Evolutionary conservation across 1,284 basidiomycete species (phyloP).

Genomic region (Puccinia hordei): DNA sequence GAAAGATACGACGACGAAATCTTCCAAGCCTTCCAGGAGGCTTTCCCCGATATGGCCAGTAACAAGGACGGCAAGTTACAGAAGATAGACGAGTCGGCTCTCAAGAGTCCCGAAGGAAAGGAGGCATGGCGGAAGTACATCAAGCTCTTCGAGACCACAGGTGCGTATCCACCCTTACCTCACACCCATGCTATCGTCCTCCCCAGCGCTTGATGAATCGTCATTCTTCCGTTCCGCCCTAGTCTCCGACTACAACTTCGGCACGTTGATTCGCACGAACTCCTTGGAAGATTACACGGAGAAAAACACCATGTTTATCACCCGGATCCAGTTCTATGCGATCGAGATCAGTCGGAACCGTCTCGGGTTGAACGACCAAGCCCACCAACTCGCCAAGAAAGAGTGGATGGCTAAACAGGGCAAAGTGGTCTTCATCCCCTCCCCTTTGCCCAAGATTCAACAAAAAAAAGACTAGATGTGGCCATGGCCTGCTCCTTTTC

Average conservation of each 20-base stretch:
- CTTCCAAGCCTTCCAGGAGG: constrained; percentile 71
- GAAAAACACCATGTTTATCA: constrained; percentile 85
- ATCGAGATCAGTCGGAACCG: constrained; percentile 93
- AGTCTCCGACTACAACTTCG: constrained; percentile 94
- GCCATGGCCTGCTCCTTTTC: too few species aligned
- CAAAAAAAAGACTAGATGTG: too few species aligned
- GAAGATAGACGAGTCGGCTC: constrained; percentile 84
- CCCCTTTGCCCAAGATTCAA: too few species aligned
- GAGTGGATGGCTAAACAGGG: constrained; percentile 66
- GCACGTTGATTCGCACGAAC: constrained; percentile 85
- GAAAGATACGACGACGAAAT: constrained; percentile 78
- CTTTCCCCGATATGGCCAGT: constrained; percentile 80
- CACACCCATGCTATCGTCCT: background rate
- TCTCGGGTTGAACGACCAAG: constrained; percentile 83
- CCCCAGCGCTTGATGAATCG: too few species aligned
- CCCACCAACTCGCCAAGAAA: constrained; percentile 64
- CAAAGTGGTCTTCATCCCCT: constrained; percentile 61
- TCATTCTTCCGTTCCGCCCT: too few species aligned
- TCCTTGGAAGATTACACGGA: constrained; percentile 82
- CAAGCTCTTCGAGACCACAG: constrained; percentile 68
- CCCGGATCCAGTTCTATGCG: constrained; percentile 77
- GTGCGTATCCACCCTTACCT: constrained; percentile 51
- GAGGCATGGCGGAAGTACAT: constrained; percentile 90
- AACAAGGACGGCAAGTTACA: constrained; percentile 67
- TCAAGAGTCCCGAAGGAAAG: constrained; percentile 91